Evolutionary conservation across 2,329 filamentous ascomycete genomes (phyloP).

Genomic region (Apiospora marii): DNA sequence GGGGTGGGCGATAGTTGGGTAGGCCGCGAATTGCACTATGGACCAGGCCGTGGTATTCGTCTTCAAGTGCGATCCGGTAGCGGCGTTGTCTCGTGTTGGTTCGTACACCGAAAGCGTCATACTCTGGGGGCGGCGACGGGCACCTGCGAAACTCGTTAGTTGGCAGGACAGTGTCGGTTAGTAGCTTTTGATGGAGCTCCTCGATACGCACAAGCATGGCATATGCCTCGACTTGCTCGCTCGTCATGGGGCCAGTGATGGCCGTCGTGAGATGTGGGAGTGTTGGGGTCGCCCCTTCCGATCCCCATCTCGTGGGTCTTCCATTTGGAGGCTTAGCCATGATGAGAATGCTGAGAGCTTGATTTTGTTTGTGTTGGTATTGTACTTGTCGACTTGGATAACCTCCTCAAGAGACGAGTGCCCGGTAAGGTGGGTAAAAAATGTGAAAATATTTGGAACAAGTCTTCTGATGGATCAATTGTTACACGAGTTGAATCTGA

Average conservation of each 20-base stretch:
- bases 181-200: slow-evolving; percentile 81
- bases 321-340: neutral
- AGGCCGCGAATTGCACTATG: slow-evolving; percentile 82
- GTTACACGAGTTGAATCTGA: too few relatives aligned
- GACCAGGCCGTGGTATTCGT: slow-evolving; percentile 79
- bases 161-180: slow-evolving; percentile 79
- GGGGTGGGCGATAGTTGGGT: slow-evolving; percentile 79
- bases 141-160: slow-evolving; percentile 77
- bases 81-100: slow-evolving; percentile 82
- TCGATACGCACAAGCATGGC: slow-evolving; percentile 79
- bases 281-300: neutral
- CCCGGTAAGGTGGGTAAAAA: too few relatives aligned
- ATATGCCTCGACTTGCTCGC: slow-evolving; percentile 81
- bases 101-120: slow-evolving; percentile 82
- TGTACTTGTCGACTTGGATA: too few relatives aligned
- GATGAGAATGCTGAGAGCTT: neutral
- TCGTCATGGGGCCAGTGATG: slow-evolving; percentile 64
- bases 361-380: neutral
- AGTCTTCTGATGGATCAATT: too few relatives aligned
- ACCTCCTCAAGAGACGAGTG: too few relatives aligned
- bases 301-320: slow-evolving; percentile 15
- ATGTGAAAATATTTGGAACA: too few relatives aligned
- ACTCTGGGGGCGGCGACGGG: slow-evolving; percentile 78
- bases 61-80: slow-evolving; percentile 78
- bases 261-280: slow-evolving; percentile 19